Evolutionary conservation across 805 yeast species (phyloP).

Genomic region (Yueomyces sp.): DNA sequence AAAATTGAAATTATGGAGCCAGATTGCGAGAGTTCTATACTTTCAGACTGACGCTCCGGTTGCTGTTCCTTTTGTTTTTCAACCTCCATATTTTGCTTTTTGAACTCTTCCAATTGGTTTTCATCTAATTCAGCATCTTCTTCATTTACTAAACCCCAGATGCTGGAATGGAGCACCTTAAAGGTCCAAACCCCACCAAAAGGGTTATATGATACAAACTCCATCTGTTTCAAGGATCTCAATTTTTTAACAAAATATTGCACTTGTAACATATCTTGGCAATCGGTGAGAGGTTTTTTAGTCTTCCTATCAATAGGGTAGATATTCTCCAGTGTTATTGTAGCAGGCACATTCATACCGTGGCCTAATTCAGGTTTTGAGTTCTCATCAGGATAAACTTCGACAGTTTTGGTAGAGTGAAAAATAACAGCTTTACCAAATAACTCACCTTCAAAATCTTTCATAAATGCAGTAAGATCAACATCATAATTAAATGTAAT

Average conservation of each 20-base stretch:
- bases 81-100: neutral
- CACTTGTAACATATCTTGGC: slow-evolving; percentile 28
- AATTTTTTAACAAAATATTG: slow-evolving; percentile 37
- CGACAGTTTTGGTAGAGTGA: slow-evolving; percentile 35
- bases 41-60: neutral
- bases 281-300: slow-evolving; percentile 15
- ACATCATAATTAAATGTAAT: slow-evolving; percentile 55
- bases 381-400: slow-evolving; percentile 46
- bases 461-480: slow-evolving; percentile 44
- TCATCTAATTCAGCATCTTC: slow-evolving; percentile 44
- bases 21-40: neutral
- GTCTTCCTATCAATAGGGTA: slow-evolving; percentile 32
- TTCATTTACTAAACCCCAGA: slow-evolving; percentile 80
- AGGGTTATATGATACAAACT: slow-evolving; percentile 69
- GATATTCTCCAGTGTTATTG: slow-evolving; percentile 49
- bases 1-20: neutral
- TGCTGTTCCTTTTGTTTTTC: neutral
- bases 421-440: slow-evolving; percentile 35
- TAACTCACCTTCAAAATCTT: slow-evolving; percentile 23
- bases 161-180: slow-evolving; percentile 80
- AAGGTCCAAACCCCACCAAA: slow-evolving; percentile 65
- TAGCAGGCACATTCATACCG: slow-evolving; percentile 69
- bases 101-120: slow-evolving; percentile 23
- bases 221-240: slow-evolving; percentile 52
- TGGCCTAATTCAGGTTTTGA: slow-evolving; percentile 48